Evolutionary conservation across 2,329 filamentous ascomycete species (phyloP), one percentile per base, ranked within the genome.

Genomic region (Coniella lustricola): DNA sequence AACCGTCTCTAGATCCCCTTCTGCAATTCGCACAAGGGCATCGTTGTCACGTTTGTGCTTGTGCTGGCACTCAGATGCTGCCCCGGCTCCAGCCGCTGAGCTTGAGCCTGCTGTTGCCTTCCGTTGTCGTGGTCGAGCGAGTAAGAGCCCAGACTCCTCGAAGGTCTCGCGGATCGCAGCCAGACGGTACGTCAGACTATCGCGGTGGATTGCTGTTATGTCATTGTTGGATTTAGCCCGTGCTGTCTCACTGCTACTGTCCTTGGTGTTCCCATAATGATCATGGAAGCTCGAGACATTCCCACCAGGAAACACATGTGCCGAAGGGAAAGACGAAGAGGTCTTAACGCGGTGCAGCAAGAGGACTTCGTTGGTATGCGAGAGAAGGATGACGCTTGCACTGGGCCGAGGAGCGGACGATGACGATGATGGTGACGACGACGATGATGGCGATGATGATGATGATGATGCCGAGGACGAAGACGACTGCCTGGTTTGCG

Each of bases 281-380:
- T 97, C 91, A 59, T 95, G 88, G 17, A 78, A 77, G 0, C 78
- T 66, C 12, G 89, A 85, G 18, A 95, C 75, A 59, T 90, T 90
- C 5, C 93, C 93, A 31, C 93, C 93, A 0, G 93, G 91, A 57
- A 98, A 98, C 52, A 98, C 93, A 62, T 97, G 90, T 0, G 91
- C 93, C 0, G 88, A 91, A 3, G 91, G 80, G 61, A 96, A 97
- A 3, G 90, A 85, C 1, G 79, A 81, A 0, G 88, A 93, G 1
- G 85, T 89, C 55, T 84, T 77, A 3, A 95, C 88, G 54, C 93
- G 84, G 64, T 90, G 90, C 8, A 97, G 80, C 16, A 97, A 80
- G 1, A 98, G 77, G 40, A 97, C 81, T 64, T 95, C 82, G 64
- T 97, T 96, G 44, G 77, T 74, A 0, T 90, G 85, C 0, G 93